Conservation (phyloP, 495 filamentous ascomycete genomes). For the Daldinia loculata region DNA sequence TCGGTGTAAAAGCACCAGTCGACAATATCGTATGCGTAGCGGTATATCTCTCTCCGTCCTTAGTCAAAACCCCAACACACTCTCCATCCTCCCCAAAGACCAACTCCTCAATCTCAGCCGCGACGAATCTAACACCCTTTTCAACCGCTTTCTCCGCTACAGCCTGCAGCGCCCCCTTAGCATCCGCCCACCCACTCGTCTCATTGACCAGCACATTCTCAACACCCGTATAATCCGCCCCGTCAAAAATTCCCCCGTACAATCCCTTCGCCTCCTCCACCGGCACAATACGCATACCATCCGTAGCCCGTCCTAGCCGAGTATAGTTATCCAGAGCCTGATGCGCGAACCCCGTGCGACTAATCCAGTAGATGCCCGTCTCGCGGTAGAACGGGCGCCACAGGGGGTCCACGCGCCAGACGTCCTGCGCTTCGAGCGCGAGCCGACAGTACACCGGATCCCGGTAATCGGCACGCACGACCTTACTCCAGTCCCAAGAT, state of each 20-base stretch:
- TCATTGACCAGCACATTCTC: conserved; percentile 60
- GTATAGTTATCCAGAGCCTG: conserved; percentile 61
- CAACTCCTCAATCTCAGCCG: conserved; percentile 55
- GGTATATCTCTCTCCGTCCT: conserved; percentile 48
- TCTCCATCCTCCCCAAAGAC: conserved; percentile 52
- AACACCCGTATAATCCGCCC: conserved; percentile 62
- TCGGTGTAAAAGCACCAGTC: conserved; percentile 68
- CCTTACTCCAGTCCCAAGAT: conserved; percentile 74
- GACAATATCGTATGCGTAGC: conserved; percentile 62
- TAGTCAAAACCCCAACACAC: conserved; percentile 60
- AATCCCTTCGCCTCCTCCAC: conserved; percentile 56
- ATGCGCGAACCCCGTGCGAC: conserved; percentile 55
- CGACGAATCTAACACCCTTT: conserved; percentile 62
- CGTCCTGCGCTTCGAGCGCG: conserved; percentile 64
- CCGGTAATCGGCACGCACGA: conserved; percentile 71
- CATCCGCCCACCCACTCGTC: conserved; percentile 69
- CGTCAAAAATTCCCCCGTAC: conserved; percentile 61
- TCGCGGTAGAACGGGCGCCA: conserved; percentile 65
- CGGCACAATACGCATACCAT: conserved; percentile 48
- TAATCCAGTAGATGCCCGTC: conserved; percentile 64
- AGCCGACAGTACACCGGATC: conserved; percentile 65
- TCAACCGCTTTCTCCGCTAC: conserved; percentile 57
- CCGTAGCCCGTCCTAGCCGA: conserved; percentile 53
- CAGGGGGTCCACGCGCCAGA: conserved; percentile 62
- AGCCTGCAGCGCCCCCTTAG: conserved; percentile 59